Conservation (phyloP, 768 basidiomycete species). For the Lentinula sp. region DNA sequence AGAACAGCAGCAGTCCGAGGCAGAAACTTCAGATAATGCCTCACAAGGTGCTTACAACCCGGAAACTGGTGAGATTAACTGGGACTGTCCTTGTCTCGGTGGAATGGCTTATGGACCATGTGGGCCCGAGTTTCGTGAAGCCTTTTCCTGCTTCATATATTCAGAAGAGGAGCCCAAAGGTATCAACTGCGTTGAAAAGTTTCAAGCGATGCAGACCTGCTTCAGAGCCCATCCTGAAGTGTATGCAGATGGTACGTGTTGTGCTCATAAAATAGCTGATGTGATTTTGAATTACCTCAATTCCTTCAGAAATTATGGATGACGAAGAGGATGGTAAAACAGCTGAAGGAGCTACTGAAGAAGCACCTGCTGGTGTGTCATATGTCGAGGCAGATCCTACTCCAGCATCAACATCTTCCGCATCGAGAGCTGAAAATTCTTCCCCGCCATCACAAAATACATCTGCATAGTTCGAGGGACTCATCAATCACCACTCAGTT, state of each 20-base stretch:
- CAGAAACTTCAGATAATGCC: slow-evolving; percentile 16
- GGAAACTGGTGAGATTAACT: slow-evolving; percentile 98
- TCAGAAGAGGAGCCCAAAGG: slow-evolving; percentile 97
- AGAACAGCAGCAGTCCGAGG: slow-evolving; percentile 10
- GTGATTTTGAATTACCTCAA: neutral
- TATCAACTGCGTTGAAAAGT: slow-evolving; percentile 95
- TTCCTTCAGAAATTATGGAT: slow-evolving; percentile 53
- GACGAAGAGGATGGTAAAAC: slow-evolving; percentile 45
- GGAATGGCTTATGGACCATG: slow-evolving; percentile 99
- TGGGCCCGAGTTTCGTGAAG: slow-evolving; percentile 86
- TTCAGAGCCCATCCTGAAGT: slow-evolving; percentile 94
- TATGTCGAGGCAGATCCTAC: neutral
- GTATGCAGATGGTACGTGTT: slow-evolving; percentile 82
- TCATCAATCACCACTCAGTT: neutral
- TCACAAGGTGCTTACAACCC: slow-evolving; percentile 77
- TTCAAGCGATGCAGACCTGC: slow-evolving; percentile 96
- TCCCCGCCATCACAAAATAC: neutral
- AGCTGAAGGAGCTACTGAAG: neutral
- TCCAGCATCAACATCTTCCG: neutral
- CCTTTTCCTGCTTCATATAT: slow-evolving; percentile 95
- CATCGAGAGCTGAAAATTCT: neutral
- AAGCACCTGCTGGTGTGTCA: neutral
- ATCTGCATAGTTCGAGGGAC: neutral
- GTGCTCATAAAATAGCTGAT: neutral
- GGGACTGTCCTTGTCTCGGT: slow-evolving; percentile 98